Conservation (phyloP, 2,329 filamentous ascomycete species). For the Hypoxylon sp. region DNA sequence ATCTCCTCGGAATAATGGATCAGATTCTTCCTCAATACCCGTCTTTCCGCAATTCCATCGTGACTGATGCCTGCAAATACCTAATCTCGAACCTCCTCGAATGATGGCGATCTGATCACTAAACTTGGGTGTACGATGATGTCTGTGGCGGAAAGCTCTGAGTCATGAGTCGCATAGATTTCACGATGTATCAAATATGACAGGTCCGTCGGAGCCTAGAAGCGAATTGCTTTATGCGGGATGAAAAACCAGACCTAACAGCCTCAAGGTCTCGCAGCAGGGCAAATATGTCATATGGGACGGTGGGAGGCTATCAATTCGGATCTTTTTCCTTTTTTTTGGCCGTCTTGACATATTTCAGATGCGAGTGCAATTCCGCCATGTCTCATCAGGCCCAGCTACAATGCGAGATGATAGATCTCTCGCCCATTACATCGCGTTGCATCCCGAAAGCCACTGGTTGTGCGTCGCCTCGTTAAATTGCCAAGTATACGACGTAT, state of each 20-base stretch:
- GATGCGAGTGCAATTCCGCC: constrained; percentile 19
- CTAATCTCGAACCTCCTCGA: not conserved
- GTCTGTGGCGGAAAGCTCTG: constrained; percentile 1
- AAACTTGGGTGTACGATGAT: not conserved
- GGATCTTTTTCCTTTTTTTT: constrained; percentile 27
- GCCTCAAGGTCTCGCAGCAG: constrained; percentile 20
- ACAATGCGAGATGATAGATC: constrained; percentile 39
- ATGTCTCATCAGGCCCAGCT: constrained; percentile 31
- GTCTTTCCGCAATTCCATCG: not conserved
- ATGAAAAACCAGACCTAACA: constrained; percentile 18
- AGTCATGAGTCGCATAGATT: constrained; percentile 4
- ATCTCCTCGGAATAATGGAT: constrained; percentile 47
- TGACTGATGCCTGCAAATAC: not conserved
- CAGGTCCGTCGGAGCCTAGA: constrained; percentile 28
- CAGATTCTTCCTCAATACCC: constrained; percentile 36
- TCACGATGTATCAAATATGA: constrained; percentile 31
- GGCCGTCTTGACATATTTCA: constrained; percentile 7
- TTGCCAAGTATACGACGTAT: not conserved
- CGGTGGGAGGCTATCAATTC: constrained; percentile 21
- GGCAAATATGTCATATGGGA: constrained; percentile 17
- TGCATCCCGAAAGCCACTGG: constrained; percentile 11
- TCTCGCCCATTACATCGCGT: constrained; percentile 27
- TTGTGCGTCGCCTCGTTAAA: not conserved
- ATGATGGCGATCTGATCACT: constrained; percentile 13
- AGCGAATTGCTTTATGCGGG: constrained; percentile 8